Percentiles rank a stretch among this genome's conserved stretches.
Evolutionary conservation across 495 filamentous ascomycete species (phyloP).

Genomic region (Clohesyomyces aquaticus): DNA sequence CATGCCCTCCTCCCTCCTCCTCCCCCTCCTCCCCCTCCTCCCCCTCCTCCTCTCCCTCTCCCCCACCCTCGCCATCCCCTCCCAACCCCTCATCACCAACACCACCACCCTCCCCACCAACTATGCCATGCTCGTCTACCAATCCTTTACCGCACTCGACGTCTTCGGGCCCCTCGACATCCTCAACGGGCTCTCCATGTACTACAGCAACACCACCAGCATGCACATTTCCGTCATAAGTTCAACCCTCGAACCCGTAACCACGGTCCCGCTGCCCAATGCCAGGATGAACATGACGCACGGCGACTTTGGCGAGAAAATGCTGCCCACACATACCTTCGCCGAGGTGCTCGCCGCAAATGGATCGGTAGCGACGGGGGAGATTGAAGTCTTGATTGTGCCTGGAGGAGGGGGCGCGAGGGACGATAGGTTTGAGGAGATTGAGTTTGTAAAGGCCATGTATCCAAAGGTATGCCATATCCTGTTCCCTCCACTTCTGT

Average conservation of each 20-base stretch:
- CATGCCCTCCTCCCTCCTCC: slow-evolving; percentile 2
- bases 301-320: slow-evolving; percentile 48
- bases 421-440: slow-evolving; percentile 16
- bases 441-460: slow-evolving; percentile 50
- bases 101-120: slow-evolving; percentile 19
- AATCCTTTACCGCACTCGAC: slow-evolving; percentile 34
- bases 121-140: slow-evolving; percentile 35
- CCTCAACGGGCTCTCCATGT: slow-evolving; percentile 54
- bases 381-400: slow-evolving; percentile 31
- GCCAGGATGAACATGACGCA: slow-evolving; percentile 30
- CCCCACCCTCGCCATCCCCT: not conserved
- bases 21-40: slow-evolving; percentile 9
- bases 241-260: slow-evolving; percentile 56
- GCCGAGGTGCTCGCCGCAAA: slow-evolving; percentile 42
- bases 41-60: slow-evolving; percentile 11
- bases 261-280: slow-evolving; percentile 40
- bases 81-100: slow-evolving; percentile 18
- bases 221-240: slow-evolving; percentile 54
- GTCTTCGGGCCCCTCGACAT: slow-evolving; percentile 36
- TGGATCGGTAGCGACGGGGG: not conserved
- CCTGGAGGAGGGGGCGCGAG: slow-evolving; percentile 28
- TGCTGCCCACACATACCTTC: slow-evolving; percentile 69
- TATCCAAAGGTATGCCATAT: slow-evolving; percentile 50
- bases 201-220: slow-evolving; percentile 43
- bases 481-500: not conserved